phyloP scores from a whole-genome alignment of 108 stramenopile species.

The Bacterosira constricta region DNA sequence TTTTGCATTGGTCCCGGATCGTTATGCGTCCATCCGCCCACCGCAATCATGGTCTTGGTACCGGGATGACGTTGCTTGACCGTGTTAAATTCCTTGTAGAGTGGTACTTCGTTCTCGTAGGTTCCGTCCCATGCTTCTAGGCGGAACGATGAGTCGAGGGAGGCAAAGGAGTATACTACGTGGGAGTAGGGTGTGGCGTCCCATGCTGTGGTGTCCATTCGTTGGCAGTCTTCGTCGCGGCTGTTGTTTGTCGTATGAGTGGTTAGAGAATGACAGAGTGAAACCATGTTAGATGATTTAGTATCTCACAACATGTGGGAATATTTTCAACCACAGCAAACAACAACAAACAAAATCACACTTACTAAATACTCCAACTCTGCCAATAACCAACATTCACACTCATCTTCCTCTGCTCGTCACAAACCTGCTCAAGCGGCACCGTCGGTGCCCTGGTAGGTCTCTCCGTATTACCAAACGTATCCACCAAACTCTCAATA shows the following conservation, averaged over 20 bases:
- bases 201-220: constrained; percentile 36
- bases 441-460: constrained; percentile 46
- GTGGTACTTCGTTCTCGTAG: constrained; percentile 47
- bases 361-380: constrained; percentile 55
- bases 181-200: constrained; percentile 45
- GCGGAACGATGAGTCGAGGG: constrained; percentile 41
- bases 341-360: not conserved
- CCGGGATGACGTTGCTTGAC: constrained; percentile 47
- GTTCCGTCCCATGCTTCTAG: constrained; percentile 50
- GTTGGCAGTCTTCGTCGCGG: constrained; percentile 48
- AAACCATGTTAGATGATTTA: too few relatives aligned
- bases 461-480: constrained; percentile 43
- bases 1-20: constrained; percentile 50
- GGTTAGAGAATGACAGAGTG: not conserved
- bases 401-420: constrained; percentile 38
- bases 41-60: constrained; percentile 51
- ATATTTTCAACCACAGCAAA: too few relatives aligned
- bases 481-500: constrained; percentile 30
- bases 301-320: too few relatives aligned
- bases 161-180: constrained; percentile 53
- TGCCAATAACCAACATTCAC: constrained; percentile 56
- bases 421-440: constrained; percentile 43
- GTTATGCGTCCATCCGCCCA: constrained; percentile 57
- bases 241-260: constrained; percentile 9
- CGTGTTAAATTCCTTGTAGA: constrained; percentile 50